Base-by-base conservation (phyloP, 768 basidiomycete genomes). In the Phanerodontia chrysosporium region DNA sequence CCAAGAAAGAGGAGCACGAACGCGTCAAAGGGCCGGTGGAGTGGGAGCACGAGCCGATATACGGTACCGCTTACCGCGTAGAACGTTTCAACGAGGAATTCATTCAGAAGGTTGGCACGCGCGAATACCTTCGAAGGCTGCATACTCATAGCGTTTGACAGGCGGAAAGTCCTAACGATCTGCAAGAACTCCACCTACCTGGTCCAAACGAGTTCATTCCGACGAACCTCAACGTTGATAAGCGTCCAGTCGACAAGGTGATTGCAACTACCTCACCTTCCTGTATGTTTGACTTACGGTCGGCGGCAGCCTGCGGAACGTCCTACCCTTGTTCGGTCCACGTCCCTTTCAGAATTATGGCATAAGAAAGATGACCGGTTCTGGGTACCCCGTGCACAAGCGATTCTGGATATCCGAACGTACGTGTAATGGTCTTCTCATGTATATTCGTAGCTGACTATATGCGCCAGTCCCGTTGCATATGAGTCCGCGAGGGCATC, bases 341-440 rank as follows among this genome's bases (percentile, higher is more conserved):
- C 71, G 90, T 85, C 0, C 74, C 65, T 87, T 27, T 89, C 87
- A 3, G 80, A 86, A 13, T 74, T 98, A 2, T 99, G 96, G 95
- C 84, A 95, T 74, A 99, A 99, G 78, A 95, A 95, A 69, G 97
- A 99, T 70, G 96, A 99, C 71, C 83, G 79, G 60, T 99, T 97
- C 77, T 96, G 93, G 90, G 84, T 96, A 10, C 97, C 97, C 0
- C 92, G 91, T 68, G 93, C 94, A 1, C 81, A 84, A 61, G 80
- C 89, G 22, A 74, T 87, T 57, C 79, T 98, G 55, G 84, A 90
- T 64, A 75, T 95, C 46, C 81, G 88, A 65, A 91, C 84, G 91
- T 89, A 68, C 22, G 74, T 66, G 1, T 39, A 14, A 12, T 13
- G 45, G 9, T 4, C 32, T 30, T 27, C 22, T 44, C 45, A 16